phyloP scores from a whole-genome alignment of 1,284 basidiomycete species.

The Porogramme epimiltina region DNA sequence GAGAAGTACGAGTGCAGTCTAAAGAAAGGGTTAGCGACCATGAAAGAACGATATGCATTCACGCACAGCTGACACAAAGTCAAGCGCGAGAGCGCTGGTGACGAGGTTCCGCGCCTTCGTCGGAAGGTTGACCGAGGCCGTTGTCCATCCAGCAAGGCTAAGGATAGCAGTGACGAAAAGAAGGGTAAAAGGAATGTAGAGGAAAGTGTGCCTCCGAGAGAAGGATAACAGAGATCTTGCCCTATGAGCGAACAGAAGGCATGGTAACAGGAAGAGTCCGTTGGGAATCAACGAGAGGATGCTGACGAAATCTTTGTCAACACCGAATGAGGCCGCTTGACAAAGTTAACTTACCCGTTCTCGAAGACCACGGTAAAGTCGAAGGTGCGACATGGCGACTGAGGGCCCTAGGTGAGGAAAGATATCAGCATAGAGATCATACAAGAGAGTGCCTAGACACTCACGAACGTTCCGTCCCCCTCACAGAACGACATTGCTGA shows the following conservation, averaged over 20 bases:
- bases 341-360: not conserved
- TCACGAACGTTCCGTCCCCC: not conserved
- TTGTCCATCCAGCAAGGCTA: not conserved
- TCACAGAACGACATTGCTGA: not conserved
- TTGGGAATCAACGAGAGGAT: constrained; percentile 2
- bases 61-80: not conserved
- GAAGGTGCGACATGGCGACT: not conserved
- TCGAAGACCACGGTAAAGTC: constrained; percentile 6
- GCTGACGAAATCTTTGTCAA: not conserved
- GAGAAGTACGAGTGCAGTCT: not conserved
- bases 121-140: not conserved
- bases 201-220: not conserved
- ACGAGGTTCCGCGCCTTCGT: not conserved
- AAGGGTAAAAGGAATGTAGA: not conserved
- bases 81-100: not conserved
- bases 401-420: not conserved
- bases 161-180: not conserved
- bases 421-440: not conserved
- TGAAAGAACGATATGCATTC: no score
- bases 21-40: not conserved
- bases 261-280: not conserved
- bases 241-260: not conserved
- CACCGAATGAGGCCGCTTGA: not conserved
- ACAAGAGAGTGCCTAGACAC: not conserved
- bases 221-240: not conserved